A percentile compares a stretch with the other conserved stretches of the same genome.
Evolutionary conservation across 257 asterid genomes (phyloP).

Genomic region (Solanum gracilifrons): DNA sequence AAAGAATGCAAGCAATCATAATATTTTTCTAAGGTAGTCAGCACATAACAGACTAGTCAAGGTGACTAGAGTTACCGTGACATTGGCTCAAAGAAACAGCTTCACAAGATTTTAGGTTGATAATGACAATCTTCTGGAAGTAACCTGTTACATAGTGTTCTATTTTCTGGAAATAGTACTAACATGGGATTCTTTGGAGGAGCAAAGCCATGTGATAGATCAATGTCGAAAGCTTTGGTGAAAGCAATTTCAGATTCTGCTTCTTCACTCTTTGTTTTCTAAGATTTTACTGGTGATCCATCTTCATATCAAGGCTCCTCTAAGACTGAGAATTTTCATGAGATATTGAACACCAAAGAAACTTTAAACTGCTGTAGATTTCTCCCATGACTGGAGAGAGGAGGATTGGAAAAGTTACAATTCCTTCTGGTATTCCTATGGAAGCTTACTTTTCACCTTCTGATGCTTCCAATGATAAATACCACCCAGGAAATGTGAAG

Average conservation of each 20-base stretch:
- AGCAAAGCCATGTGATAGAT: slow-evolving; percentile 45
- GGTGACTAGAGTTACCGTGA: slow-evolving; percentile 36
- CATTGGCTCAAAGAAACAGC: slow-evolving; percentile 56
- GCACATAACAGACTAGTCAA: neutral
- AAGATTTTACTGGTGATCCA: slow-evolving; percentile 42
- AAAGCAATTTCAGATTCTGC: slow-evolving; percentile 54
- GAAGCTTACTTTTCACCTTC: slow-evolving; percentile 48
- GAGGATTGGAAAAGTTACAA: neutral
- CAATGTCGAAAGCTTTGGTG: slow-evolving; percentile 39
- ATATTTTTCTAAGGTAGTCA: neutral
- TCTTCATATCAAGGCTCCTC: slow-evolving; percentile 36
- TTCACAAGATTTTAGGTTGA: slow-evolving; percentile 91
- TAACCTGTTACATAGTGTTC: slow-evolving; percentile 50
- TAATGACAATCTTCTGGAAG: slow-evolving; percentile 97
- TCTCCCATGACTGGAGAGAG: neutral
- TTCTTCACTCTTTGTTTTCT: slow-evolving; percentile 46
- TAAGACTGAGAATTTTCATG: slow-evolving; percentile 17
- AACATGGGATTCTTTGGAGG: slow-evolving; percentile 83
- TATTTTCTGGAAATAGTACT: slow-evolving; percentile 52
- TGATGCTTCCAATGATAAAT: slow-evolving; percentile 85
- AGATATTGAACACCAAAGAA: slow-evolving; percentile 7
- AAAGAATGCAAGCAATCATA: slow-evolving; percentile 7
- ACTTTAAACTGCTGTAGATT: neutral
- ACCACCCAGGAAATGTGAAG: slow-evolving; percentile 81
- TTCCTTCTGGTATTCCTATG: neutral